Evolutionary conservation across 1,284 basidiomycete genomes (phyloP).

Genomic region (Grifola frondosa): DNA sequence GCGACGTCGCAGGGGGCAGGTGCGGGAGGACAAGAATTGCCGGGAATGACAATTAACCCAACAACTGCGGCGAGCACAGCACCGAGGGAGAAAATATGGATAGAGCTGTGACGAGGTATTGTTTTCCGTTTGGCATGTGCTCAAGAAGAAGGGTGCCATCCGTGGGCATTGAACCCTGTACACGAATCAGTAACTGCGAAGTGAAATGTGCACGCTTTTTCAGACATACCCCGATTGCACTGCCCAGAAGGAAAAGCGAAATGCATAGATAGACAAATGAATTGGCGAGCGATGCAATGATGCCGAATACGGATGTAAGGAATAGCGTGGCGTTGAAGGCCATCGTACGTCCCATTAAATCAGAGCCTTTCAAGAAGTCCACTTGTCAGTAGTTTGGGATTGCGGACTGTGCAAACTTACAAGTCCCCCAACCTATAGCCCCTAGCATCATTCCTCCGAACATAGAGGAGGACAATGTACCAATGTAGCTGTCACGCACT

Average conservation of each 20-base stretch:
- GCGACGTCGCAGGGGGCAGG: constrained; percentile 59
- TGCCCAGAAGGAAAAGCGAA: constrained; percentile 85
- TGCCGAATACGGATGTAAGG: constrained; percentile 87
- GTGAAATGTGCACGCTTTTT: not conserved
- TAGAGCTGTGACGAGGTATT: constrained; percentile 92
- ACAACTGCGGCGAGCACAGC: constrained; percentile 83
- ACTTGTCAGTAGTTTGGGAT: constrained; percentile 3
- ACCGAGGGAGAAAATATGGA: constrained; percentile 95
- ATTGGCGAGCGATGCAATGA: constrained; percentile 77
- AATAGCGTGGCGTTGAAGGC: constrained; percentile 94
- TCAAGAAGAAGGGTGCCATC: constrained; percentile 94
- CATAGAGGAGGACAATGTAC: constrained; percentile 75
- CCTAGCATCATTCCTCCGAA: constrained; percentile 97
- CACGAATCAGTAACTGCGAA: constrained; percentile 9
- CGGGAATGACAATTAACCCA: constrained; percentile 76
- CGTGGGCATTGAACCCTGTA: constrained; percentile 90
- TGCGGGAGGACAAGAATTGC: constrained; percentile 63
- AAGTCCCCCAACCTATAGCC: constrained; percentile 89
- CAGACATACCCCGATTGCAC: constrained; percentile 79
- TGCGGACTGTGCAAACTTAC: constrained; percentile 40
- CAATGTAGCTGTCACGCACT: constrained; percentile 78
- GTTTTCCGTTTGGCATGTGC: constrained; percentile 88
- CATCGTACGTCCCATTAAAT: constrained; percentile 80
- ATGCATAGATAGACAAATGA: constrained; percentile 75
- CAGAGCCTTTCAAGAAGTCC: constrained; percentile 46